Percentiles rank a stretch among this genome's conserved stretches.
Evolutionary conservation across 2,329 filamentous ascomycete genomes (phyloP).

Genomic region (Ceratocystis eucalypticola): DNA sequence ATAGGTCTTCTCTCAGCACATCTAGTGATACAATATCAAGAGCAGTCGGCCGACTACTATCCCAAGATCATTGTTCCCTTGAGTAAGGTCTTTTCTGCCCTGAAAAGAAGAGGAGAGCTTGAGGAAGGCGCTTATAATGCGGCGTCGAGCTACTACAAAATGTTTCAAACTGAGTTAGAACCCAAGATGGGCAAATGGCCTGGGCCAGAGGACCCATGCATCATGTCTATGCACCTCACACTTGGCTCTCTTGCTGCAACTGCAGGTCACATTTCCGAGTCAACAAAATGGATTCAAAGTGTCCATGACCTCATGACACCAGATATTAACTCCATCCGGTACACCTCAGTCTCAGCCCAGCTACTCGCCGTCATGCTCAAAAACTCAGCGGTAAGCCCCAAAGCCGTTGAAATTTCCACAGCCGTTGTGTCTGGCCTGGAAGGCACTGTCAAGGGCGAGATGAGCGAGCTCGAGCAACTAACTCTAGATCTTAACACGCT

Average conservation of each 20-base stretch:
- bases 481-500: slow-evolving; percentile 42
- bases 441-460: slow-evolving; percentile 45
- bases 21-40: slow-evolving; percentile 16
- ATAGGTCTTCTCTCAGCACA: slow-evolving; percentile 37
- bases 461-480: slow-evolving; percentile 47
- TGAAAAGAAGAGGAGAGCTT: slow-evolving; percentile 17
- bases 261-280: slow-evolving; percentile 35
- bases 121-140: slow-evolving; percentile 11
- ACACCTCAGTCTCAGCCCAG: slow-evolving; percentile 41
- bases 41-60: slow-evolving; percentile 15
- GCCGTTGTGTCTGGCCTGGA: slow-evolving; percentile 43
- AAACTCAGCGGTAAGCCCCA: slow-evolving; percentile 26
- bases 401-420: slow-evolving; percentile 32
- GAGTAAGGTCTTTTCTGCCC: slow-evolving; percentile 18
- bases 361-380: slow-evolving; percentile 42
- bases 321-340: slow-evolving; percentile 33
- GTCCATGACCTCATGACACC: slow-evolving; percentile 30
- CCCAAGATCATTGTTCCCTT: slow-evolving; percentile 16
- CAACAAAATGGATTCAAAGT: slow-evolving; percentile 41
- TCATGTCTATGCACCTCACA: slow-evolving; percentile 38
- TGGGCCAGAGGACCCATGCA: slow-evolving; percentile 15
- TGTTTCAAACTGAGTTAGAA: slow-evolving; percentile 13
- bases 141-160: slow-evolving; percentile 16
- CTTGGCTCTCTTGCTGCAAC: slow-evolving; percentile 38
- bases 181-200: slow-evolving; percentile 19